phyloP scores from a whole-genome alignment of 352 stramenopile species.

The Phytophthora boehmeriae region DNA sequence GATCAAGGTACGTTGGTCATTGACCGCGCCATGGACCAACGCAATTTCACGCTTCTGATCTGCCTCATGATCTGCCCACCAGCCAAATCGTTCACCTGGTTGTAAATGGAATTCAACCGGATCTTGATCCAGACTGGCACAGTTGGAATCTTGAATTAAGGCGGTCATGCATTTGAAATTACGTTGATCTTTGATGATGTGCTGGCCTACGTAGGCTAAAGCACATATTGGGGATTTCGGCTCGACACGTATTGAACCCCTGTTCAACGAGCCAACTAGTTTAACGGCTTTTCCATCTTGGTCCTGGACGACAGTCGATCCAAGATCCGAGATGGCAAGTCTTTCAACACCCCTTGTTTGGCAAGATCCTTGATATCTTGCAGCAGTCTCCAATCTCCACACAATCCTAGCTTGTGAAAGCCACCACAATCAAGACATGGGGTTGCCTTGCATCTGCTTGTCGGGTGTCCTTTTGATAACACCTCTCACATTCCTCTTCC shows the following conservation, averaged over 20 bases:
- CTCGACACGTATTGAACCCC: slow-evolving; percentile 25
- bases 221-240: slow-evolving; percentile 5
- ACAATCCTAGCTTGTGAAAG: slow-evolving; percentile 5
- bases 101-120: slow-evolving; percentile 10
- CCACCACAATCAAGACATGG: slow-evolving; percentile 7
- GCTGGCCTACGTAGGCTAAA: slow-evolving; percentile 14
- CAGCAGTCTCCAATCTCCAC: neutral
- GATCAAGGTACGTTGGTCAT: slow-evolving; percentile 11
- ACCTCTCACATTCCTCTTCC: neutral
- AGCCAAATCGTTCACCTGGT: slow-evolving; percentile 15
- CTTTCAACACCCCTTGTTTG: neutral
- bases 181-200: slow-evolving; percentile 2
- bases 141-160: slow-evolving; percentile 6
- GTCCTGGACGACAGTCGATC: neutral
- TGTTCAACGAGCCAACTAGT: slow-evolving; percentile 18
- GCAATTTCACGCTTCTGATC: slow-evolving; percentile 1
- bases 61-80: slow-evolving; percentile 13
- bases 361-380: neutral
- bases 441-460: neutral
- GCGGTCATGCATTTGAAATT: slow-evolving; percentile 19
- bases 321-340: neutral
- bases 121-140: slow-evolving; percentile 5
- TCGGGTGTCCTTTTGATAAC: slow-evolving; percentile 11
- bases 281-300: slow-evolving; percentile 11
- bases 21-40: slow-evolving; percentile 16